Evolutionary conservation across 345 rosid species (phyloP), one percentile per base, ranked within the genome.

Genomic region (Pistacia atlantica): DNA sequence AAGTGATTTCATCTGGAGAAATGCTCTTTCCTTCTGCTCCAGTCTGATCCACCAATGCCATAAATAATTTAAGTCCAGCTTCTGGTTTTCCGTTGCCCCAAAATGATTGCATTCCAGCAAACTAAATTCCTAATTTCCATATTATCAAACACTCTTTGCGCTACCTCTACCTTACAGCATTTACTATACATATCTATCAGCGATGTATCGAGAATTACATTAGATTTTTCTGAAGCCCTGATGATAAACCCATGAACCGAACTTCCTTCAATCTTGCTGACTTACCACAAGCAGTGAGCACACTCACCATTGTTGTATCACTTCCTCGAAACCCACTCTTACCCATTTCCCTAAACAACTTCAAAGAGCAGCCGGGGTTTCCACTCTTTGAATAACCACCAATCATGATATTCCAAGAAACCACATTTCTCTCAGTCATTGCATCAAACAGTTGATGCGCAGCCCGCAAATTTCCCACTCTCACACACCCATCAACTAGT

Each of bases 41-140:
- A 48, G n/a, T 64, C 49, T 11, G 38, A 72, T 37, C 33, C 49
- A 85, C 51, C 89, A 87, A 85, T 20, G 78, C 83, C 46, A 69
- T 69, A 72, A 87, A 93, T 52, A 91, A 78, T 18, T 77, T 42
- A 65, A 93, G 86, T 33, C 94, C 96, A 56, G 83, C 87, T 67
- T 79, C 86, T 64, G 90, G 92, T 67, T 80, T 64, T 20, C 97
- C 96, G 72, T 89, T 91, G 87, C 77, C 93, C 94, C 84, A 87
- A 81, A 77, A 91, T 85, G 93, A 93, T 93, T 65, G 91, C 91
- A 87, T 91, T 93, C 92, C 92, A 90, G 17, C 90, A 87, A 64
- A 89, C 74, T 71, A 81, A 72, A 77, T 85, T 93, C 82, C 83
- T 85, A 61, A 58, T 54, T 3, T 60, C 63, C 64, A 87, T 35